Evolutionary conservation across 2,329 filamentous ascomycete genomes (phyloP), one percentile per base, ranked within the genome.

Genomic region (Colletotrichum limetticola): DNA sequence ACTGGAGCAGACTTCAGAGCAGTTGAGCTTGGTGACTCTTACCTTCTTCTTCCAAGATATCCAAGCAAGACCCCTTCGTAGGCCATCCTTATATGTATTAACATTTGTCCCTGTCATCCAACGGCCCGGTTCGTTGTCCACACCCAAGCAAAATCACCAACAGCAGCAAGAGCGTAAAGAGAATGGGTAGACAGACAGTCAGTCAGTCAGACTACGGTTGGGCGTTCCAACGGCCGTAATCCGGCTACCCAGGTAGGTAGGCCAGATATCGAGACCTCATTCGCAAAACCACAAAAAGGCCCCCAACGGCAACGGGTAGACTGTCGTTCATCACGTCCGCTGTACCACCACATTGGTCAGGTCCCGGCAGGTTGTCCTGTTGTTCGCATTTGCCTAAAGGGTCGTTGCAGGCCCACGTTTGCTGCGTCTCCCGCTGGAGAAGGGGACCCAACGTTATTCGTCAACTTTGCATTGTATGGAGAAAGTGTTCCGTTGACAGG

Each of bases 251-350:
- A 49, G 42, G 42, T 49, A 49, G 42, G 42, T n/a, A 49, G 42
- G 42, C 42, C 42, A 49, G 42, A 49, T 49, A n/a, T 49, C 42
- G 37, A 49, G 42, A 49, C 42, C 42, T 42, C 37, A 16, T 42
- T 42, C 37, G 37, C 32, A 35, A 35, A 35, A 35, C 32, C 32
- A 35, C 32, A 42, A 42, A 42, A 49, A 19, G 42, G 42, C 42
- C 42, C 42, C 42, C 42, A 49, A 49, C 37, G 37, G 37, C 42
- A 49, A 49, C 37, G 37, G 37, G 37, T 42, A 42, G 14, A 42
- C 77, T 78, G 63, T 76, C 75, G 37, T 78, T 73, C 32, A 66
- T 66, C 26, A 56, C 58, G 14, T 67, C 69, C 6, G 75, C 37
- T 42, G 6, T 42, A 7, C 42, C 42, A 49, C 19, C 42, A 19